Evolutionary conservation across 495 filamentous ascomycete species (phyloP).

Genomic region (Choiromyces venosus): DNA sequence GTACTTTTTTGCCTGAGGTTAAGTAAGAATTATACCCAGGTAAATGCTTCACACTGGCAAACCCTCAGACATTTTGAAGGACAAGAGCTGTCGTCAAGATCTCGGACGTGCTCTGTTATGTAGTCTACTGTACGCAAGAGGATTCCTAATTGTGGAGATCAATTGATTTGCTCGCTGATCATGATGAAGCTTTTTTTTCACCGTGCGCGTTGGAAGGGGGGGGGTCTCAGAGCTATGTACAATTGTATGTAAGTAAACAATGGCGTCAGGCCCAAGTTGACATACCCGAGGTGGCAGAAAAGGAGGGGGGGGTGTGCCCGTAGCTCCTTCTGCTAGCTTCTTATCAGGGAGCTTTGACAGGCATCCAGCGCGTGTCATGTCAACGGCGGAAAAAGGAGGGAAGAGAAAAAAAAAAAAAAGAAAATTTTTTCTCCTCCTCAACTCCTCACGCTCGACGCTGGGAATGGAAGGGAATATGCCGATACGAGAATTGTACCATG

Average conservation of each 20-base stretch:
- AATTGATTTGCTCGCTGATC: constrained; percentile 24
- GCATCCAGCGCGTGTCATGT: constrained; percentile 36
- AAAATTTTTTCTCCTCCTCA: constrained; percentile 22
- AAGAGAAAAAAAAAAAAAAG: constrained; percentile 23
- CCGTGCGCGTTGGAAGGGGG: neutral
- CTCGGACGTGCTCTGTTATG: constrained; percentile 18
- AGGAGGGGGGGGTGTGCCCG: constrained; percentile 37
- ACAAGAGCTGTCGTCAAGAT: constrained; percentile 12
- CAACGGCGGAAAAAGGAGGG: constrained; percentile 35
- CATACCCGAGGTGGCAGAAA: constrained; percentile 28
- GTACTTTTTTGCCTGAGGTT: neutral
- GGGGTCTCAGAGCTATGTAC: constrained; percentile 27
- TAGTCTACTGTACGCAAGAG: constrained; percentile 25
- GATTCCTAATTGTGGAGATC: constrained; percentile 26
- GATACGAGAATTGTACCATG: constrained; percentile 23
- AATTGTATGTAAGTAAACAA: constrained; percentile 31
- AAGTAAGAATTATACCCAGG: constrained; percentile 3
- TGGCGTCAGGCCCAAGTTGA: constrained; percentile 36
- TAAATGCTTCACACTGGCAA: neutral
- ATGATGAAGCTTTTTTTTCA: constrained; percentile 33
- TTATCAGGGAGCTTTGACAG: constrained; percentile 38
- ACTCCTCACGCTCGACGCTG: constrained; percentile 10
- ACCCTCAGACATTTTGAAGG: neutral
- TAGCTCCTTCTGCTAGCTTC: constrained; percentile 39
- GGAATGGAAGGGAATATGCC: constrained; percentile 20